These are phyloP conservation scores for Fusarium scirpi DNA, from an alignment of 2,329 filamentous ascomycete species.

Conservation along the genomic window DNA sequence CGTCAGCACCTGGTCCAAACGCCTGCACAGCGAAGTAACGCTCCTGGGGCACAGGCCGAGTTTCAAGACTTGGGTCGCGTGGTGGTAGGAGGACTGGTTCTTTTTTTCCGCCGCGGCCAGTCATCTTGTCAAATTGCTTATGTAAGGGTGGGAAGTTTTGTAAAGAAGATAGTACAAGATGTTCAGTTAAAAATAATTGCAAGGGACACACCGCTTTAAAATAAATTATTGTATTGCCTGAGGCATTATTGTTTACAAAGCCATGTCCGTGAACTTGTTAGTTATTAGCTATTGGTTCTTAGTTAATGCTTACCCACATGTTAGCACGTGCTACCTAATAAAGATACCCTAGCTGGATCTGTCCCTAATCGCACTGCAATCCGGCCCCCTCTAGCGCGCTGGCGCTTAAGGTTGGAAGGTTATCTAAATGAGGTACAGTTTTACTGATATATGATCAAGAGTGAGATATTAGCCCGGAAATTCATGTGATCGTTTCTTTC, in stretches of 20 bases:
- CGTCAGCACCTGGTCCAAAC: constrained; percentile 11
- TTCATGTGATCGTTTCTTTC: too few relatives aligned
- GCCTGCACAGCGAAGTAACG: constrained; percentile 5
- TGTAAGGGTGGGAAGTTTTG: not conserved
- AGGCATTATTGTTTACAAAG: constrained; percentile 1
- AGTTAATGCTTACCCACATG: not conserved
- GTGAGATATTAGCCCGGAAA: too few relatives aligned
- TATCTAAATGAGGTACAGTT: too few relatives aligned
- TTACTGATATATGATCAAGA: too few relatives aligned
- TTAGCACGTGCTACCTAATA: not conserved
- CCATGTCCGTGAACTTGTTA: not conserved
- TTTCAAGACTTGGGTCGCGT: constrained; percentile 14
- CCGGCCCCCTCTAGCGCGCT: too few relatives aligned
- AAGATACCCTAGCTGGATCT: too few relatives aligned
- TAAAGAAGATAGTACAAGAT: not conserved
- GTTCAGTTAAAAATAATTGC: not conserved
- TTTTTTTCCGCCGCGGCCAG: constrained; percentile 6
- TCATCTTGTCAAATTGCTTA: constrained; percentile 1
- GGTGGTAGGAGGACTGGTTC: not conserved
- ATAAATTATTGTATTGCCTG: not conserved
- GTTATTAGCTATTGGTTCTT: not conserved
- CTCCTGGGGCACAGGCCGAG: constrained; percentile 9
- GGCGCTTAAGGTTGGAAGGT: too few relatives aligned
- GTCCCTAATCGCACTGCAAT: too few relatives aligned
- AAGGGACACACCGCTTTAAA: not conserved